phyloP scores from a whole-genome alignment of 371 early-diverging fungal species.

The Rhizopus sp. region DNA sequence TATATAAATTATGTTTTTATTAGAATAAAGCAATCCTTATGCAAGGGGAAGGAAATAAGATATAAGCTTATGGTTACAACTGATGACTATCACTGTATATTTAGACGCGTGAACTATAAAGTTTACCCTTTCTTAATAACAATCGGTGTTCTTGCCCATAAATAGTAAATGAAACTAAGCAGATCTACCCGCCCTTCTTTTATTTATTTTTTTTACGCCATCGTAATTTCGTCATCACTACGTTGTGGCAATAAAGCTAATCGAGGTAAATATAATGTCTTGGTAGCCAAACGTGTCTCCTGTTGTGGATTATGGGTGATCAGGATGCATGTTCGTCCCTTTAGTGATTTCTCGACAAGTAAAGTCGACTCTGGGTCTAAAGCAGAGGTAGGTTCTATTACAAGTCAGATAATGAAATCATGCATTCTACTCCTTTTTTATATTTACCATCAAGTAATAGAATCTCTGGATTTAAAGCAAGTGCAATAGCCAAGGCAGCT shows the following conservation, averaged over 20 bases:
- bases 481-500: slow-evolving; percentile 76
- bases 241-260: slow-evolving; percentile 6
- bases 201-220: slow-evolving; percentile 2
- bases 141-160: too few species aligned
- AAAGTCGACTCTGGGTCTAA: slow-evolving; percentile 75
- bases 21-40: slow-evolving; percentile 1
- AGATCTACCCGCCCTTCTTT: neutral
- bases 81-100: neutral
- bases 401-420: neutral
- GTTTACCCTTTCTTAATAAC: too few species aligned
- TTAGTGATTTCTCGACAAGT: slow-evolving; percentile 74
- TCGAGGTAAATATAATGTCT: slow-evolving; percentile 15
- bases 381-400: slow-evolving; percentile 83
- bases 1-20: neutral
- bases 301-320: slow-evolving; percentile 84
- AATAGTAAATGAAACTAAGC: too few species aligned
- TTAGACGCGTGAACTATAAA: too few species aligned
- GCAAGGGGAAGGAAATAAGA: too few species aligned
- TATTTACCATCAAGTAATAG: slow-evolving; percentile 78
- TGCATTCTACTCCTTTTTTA: neutral
- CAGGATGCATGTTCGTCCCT: slow-evolving; percentile 68
- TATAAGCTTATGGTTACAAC: too few species aligned
- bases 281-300: slow-evolving; percentile 68
- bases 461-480: slow-evolving; percentile 76
- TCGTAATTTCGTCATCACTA: slow-evolving; percentile 11